Conservation (phyloP, 2,329 filamentous ascomycete genomes). For the Pyricularia sp. region DNA sequence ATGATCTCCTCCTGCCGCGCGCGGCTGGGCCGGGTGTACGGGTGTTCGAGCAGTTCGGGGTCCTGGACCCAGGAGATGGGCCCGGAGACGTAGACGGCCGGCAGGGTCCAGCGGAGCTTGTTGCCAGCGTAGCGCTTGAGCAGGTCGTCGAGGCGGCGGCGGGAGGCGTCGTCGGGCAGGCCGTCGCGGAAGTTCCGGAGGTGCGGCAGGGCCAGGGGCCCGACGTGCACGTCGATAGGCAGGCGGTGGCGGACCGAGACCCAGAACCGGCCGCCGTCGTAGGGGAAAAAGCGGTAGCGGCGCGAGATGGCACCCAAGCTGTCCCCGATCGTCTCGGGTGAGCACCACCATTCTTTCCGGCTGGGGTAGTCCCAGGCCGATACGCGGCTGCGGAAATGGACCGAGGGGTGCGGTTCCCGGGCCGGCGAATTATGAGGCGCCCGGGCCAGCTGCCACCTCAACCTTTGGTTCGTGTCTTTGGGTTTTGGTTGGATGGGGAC, state of each 20-base stretch:
- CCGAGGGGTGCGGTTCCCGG: conserved; percentile 22
- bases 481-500: conserved; percentile 22
- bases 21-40: conserved; percentile 4
- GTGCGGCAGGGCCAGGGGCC: conserved; percentile 33
- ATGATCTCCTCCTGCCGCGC: conserved; percentile 2
- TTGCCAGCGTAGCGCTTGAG: conserved; percentile 42
- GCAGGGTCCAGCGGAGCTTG: conserved; percentile 46
- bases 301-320: background rate
- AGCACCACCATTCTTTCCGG: conserved; percentile 15
- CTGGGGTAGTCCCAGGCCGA: background rate
- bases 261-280: conserved; percentile 57
- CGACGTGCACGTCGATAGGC: conserved; percentile 30
- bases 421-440: conserved; percentile 35
- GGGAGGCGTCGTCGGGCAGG: conserved; percentile 18
- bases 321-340: conserved; percentile 13
- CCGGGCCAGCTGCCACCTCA: conserved; percentile 35
- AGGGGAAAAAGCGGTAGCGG: conserved; percentile 27
- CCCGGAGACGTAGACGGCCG: conserved; percentile 38
- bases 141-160: conserved; percentile 27
- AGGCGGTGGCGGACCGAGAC: conserved; percentile 35
- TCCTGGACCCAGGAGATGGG: conserved; percentile 20
- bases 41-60: background rate
- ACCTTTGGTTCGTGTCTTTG: conserved; percentile 7
- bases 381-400: conserved; percentile 9
- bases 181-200: conserved; percentile 38